Evolutionary conservation across 768 basidiomycete genomes (phyloP), one percentile per base, ranked within the genome.

Genomic region (Baorangia bicolor): DNA sequence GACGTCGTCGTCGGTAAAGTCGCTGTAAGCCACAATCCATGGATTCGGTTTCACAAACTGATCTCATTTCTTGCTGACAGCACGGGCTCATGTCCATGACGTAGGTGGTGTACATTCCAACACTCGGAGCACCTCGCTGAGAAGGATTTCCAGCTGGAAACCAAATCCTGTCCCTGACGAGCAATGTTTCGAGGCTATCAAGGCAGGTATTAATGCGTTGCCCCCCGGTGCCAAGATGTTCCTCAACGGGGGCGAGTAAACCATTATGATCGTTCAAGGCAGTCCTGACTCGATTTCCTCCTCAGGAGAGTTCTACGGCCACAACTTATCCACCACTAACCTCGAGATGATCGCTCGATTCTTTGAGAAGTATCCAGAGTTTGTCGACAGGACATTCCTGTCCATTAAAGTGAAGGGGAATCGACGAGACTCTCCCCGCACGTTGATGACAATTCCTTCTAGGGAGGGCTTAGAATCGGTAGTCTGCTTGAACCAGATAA

Each of bases 71-170:
- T 53, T 20, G 13, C 25, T 10, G n/a, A 31, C 12, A 68, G 72
- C 77, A 81, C 62, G 84, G 84, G 0, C 70, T 84, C 44, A 83
- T 83, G 82, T 71, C 77, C 64, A 80, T 85, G 76, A 86, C 82
- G 72, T 83, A 59, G 28, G 63, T 51, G 25, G 18, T 35, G 16
- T 14, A 23, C 30, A 7, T 25, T 34, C 34, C 45, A 25, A 12
- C 2, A 20, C 23, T 11, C n/a, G 8, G 38, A 3, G 4, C 7
- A 39, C 21, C 40, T 51, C 31, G 2, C 44, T 53, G 53, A 56
- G 5, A 31, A 31, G 8, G 12, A 3, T 49, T 14, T 42, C 2
- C 53, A 74, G 73, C n/a, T n/a, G n/a, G n/a, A n/a, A n/a, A n/a
- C n/a, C n/a, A n/a, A n/a, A n/a, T n/a, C n/a, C n/a, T n/a, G n/a